Evolutionary conservation across 306 rosid species (phyloP).

Genomic region (Castanea mollissima): DNA sequence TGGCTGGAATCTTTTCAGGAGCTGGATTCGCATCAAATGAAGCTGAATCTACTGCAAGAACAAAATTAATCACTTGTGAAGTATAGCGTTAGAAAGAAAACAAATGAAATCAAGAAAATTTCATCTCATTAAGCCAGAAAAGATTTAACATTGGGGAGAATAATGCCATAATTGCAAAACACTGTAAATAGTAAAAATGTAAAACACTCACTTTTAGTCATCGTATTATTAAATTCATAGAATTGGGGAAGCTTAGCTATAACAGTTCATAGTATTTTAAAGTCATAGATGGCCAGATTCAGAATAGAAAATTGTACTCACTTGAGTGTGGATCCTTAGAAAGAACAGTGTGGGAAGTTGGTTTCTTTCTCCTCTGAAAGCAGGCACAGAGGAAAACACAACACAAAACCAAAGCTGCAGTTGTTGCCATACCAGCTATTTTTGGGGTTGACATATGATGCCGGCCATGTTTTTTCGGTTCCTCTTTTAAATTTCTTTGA

Average conservation of each 20-base stretch:
- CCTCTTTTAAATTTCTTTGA: conserved; percentile 31
- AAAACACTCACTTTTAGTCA: background rate
- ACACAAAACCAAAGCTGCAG: conserved; percentile 63
- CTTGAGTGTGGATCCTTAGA: conserved; percentile 62
- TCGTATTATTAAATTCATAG: conserved; percentile 5
- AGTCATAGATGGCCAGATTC: conserved; percentile 2
- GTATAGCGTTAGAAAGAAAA: conserved; percentile 15
- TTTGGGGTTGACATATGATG: conserved; percentile 7
- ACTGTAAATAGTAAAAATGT: conserved; percentile 12
- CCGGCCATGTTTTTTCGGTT: conserved; percentile 10
- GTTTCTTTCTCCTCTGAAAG: conserved; percentile 49
- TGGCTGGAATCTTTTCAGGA: conserved; percentile 58
- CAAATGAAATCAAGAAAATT: background rate
- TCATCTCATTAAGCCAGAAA: background rate
- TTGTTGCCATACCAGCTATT: conserved; percentile 42
- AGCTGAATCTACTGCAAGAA: conserved; percentile 59
- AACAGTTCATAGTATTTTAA: background rate
- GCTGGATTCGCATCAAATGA: conserved; percentile 49
- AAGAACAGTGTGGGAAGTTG: conserved; percentile 44
- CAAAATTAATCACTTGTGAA: conserved; percentile 15
- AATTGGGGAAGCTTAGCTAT: background rate
- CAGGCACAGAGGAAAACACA: conserved; percentile 82
- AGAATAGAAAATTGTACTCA: conserved; percentile 40
- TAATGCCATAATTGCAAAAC: background rate
- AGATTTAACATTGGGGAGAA: background rate